Evolutionary conservation across 306 rosid species (phyloP).

Genomic region (Medicago arabica): DNA sequence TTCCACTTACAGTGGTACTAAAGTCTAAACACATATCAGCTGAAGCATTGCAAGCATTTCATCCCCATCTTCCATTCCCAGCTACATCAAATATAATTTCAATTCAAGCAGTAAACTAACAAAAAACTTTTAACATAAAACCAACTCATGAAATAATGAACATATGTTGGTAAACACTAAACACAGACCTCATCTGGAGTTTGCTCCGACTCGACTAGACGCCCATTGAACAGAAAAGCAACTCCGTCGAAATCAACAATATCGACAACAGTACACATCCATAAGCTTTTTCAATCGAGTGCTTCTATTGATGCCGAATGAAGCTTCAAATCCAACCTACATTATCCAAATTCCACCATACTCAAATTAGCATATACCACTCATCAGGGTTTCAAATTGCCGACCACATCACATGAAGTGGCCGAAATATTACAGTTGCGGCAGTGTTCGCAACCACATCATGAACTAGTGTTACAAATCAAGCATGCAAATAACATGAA

Average conservation of each 20-base stretch:
- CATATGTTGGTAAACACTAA: neutral
- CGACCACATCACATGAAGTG: too few relatives aligned
- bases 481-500: neutral
- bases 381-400: too few relatives aligned
- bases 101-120: neutral
- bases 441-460: neutral
- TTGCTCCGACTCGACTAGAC: neutral
- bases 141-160: neutral
- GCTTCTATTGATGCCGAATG: neutral
- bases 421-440: neutral
- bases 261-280: neutral
- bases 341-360: too few relatives aligned
- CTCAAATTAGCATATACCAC: neutral
- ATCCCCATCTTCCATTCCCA: neutral
- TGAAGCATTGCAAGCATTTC: conserved; percentile 5
- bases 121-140: neutral
- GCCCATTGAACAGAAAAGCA: neutral
- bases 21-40: neutral
- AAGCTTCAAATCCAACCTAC: neutral
- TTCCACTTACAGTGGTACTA: neutral
- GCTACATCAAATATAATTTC: neutral
- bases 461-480: neutral
- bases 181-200: neutral
- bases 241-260: neutral
- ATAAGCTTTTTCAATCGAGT: neutral